A percentile compares a stretch with the other conserved stretches of the same genome.
Evolutionary conservation across 257 asterid genomes (phyloP).

Genomic region (Mitragyna speciosa): DNA sequence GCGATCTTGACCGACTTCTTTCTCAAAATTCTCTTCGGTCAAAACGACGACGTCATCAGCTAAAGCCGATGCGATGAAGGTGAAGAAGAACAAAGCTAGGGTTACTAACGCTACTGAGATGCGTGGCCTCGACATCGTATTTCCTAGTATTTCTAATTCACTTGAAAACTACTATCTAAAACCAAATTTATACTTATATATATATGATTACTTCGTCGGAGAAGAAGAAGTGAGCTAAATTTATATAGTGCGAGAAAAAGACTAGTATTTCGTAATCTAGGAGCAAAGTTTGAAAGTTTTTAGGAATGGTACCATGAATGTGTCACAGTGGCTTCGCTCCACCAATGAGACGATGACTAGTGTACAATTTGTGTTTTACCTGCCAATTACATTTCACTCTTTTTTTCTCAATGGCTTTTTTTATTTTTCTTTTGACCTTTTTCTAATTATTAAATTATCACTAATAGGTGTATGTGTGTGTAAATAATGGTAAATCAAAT

Average conservation of each 20-base stretch:
- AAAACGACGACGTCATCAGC: slow-evolving; percentile 75
- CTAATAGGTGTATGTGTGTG: too few relatives aligned
- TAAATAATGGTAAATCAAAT: too few relatives aligned
- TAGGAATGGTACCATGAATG: not conserved
- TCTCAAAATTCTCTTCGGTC: slow-evolving; percentile 81
- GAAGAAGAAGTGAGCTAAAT: too few relatives aligned
- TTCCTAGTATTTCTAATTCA: not conserved
- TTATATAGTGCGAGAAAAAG: not conserved
- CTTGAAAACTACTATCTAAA: too few relatives aligned
- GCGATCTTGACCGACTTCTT: slow-evolving; percentile 87
- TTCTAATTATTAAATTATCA: too few relatives aligned
- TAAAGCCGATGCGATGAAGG: slow-evolving; percentile 39
- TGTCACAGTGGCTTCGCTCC: not conserved
- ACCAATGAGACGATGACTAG: not conserved
- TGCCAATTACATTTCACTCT: not conserved
- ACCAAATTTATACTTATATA: not conserved
- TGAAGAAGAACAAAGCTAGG: slow-evolving; percentile 35
- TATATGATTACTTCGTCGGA: too few relatives aligned
- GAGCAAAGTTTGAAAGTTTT: slow-evolving; percentile 3
- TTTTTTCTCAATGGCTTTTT: not conserved
- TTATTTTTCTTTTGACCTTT: too few relatives aligned
- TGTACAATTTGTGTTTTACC: not conserved
- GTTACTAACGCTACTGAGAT: slow-evolving; percentile 36
- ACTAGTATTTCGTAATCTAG: slow-evolving; percentile 9
- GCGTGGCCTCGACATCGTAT: slow-evolving; percentile 49